Conservation (phyloP, 2,329 filamentous ascomycete species). For the Fusarium floridanum region DNA sequence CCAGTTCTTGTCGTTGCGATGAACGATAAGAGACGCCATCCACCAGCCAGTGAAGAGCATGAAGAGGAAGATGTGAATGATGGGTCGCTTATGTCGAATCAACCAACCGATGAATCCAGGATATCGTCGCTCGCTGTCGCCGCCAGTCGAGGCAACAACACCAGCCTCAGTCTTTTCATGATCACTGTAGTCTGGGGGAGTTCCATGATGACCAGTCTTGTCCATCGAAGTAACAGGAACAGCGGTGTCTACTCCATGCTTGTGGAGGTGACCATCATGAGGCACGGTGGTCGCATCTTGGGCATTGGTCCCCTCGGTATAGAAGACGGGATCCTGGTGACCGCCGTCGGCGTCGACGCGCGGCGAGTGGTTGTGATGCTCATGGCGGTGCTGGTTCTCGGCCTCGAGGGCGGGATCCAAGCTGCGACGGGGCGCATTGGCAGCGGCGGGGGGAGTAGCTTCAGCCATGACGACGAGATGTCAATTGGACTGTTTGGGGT, state of each 20-base stretch:
- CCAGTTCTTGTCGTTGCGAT: constrained; percentile 82
- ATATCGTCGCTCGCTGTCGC: constrained; percentile 36
- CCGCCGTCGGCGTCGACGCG: constrained; percentile 50
- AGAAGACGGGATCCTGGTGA: constrained; percentile 61
- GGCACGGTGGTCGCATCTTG: constrained; percentile 53
- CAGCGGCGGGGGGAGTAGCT: constrained; percentile 2
- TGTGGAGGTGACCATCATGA: constrained; percentile 49
- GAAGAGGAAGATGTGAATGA: constrained; percentile 62
- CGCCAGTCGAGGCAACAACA: constrained; percentile 48
- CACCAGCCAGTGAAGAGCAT: constrained; percentile 73
- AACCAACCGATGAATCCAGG: constrained; percentile 49
- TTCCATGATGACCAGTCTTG: constrained; percentile 26
- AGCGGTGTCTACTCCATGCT: constrained; percentile 35
- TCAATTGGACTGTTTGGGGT: background rate
- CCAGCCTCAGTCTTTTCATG: constrained; percentile 54
- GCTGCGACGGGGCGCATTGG: constrained; percentile 30
- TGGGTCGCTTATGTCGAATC: constrained; percentile 60
- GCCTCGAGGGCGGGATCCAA: constrained; percentile 49
- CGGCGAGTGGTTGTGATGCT: constrained; percentile 58
- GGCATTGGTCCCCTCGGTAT: constrained; percentile 57
- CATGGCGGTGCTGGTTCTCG: constrained; percentile 58
- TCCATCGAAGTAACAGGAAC: constrained; percentile 14
- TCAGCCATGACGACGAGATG: constrained; percentile 35
- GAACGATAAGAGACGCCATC: constrained; percentile 80
- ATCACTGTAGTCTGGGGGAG: constrained; percentile 56